Evolutionary conservation across 1,139 yeast species (phyloP).

Genomic region (Blastobotrys arbuscula): DNA sequence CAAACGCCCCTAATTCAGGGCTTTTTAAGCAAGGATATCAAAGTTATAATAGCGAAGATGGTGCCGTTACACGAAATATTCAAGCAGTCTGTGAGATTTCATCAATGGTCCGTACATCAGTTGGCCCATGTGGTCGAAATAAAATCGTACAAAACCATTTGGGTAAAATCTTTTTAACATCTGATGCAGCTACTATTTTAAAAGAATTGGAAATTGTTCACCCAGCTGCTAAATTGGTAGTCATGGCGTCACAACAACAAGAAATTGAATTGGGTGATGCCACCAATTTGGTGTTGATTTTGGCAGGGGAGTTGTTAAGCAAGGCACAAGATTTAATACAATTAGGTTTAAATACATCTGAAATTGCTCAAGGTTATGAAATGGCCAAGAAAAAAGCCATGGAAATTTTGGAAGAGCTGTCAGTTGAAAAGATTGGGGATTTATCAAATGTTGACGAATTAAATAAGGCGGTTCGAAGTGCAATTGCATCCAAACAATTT

Average conservation of each 20-base stretch:
- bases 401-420: slow-evolving; percentile 56
- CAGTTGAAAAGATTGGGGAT: slow-evolving; percentile 58
- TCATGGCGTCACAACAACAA: slow-evolving; percentile 96
- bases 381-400: slow-evolving; percentile 73
- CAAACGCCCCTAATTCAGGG: slow-evolving; percentile 90
- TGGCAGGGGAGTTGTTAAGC: slow-evolving; percentile 89
- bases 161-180: slow-evolving; percentile 82
- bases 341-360: slow-evolving; percentile 86
- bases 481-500: slow-evolving; percentile 88
- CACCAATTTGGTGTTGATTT: slow-evolving; percentile 60
- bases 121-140: slow-evolving; percentile 97
- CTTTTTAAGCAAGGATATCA: slow-evolving; percentile 96
- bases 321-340: slow-evolving; percentile 77
- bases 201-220: slow-evolving; percentile 91
- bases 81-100: slow-evolving; percentile 93
- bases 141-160: slow-evolving; percentile 85
- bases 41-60: slow-evolving; percentile 82
- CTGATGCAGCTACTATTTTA: slow-evolving; percentile 95
- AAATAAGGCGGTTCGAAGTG: slow-evolving; percentile 73
- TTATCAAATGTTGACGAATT: slow-evolving; percentile 53
- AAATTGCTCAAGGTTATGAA: slow-evolving; percentile 83
- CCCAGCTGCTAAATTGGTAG: slow-evolving; percentile 93
- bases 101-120: slow-evolving; percentile 83
- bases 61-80: slow-evolving; percentile 87
- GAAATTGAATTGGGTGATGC: slow-evolving; percentile 86